Conservation (phyloP, 1,139 yeast genomes). For the Blastobotrys elegans region DNA sequence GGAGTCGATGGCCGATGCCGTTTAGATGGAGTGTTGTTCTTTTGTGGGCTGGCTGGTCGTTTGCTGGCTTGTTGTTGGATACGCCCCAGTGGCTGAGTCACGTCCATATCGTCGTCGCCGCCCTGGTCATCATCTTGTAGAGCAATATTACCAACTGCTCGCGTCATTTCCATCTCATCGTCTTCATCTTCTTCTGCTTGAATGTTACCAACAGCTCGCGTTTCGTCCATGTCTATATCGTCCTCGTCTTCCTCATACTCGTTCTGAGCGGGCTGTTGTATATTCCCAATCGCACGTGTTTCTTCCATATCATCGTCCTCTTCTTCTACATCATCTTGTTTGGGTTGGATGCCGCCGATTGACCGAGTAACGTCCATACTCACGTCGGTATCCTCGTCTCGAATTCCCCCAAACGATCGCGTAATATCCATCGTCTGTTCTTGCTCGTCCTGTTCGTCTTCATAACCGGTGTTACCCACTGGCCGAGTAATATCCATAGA, state of each 20-base stretch:
- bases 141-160: constrained; percentile 11
- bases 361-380: constrained; percentile 26
- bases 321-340: constrained; percentile 9
- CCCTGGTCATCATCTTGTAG: constrained; percentile 9
- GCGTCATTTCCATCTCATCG: constrained; percentile 19
- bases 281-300: constrained; percentile 1
- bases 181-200: constrained; percentile 4
- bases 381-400: constrained; percentile 10
- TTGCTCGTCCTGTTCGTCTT: constrained; percentile 1
- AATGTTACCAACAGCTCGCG: not conserved
- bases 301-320: constrained; percentile 14
- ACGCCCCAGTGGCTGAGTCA: constrained; percentile 15
- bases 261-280: not conserved
- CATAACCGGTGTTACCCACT: not conserved
- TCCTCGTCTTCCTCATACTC: constrained; percentile 4
- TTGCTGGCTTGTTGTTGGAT: constrained; percentile 1
- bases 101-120: constrained; percentile 16
- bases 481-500: constrained; percentile 16
- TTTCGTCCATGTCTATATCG: constrained; percentile 5
- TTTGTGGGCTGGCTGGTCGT: constrained; percentile 9
- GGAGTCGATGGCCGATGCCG: constrained; percentile 8
- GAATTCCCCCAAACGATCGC: constrained; percentile 10
- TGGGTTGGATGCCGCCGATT: constrained; percentile 17
- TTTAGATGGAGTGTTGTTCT: not conserved
- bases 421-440: constrained; percentile 16